Percentiles rank a stretch among this genome's conserved stretches.
Conservation (phyloP, 2,329 filamentous ascomycete species). For the Cytospora paraplurivora region DNA sequence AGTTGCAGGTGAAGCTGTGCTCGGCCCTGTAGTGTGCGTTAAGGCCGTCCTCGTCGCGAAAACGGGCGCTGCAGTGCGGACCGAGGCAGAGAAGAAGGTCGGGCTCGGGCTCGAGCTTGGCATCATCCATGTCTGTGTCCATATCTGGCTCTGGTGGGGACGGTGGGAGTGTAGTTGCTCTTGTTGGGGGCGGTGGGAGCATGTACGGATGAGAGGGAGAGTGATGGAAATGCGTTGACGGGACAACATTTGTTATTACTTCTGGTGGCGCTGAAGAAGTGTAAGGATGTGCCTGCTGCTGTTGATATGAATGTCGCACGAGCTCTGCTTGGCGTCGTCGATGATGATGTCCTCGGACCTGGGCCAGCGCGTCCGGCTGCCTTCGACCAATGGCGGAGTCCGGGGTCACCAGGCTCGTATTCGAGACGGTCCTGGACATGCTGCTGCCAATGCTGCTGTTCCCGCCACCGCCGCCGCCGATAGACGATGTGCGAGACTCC, state of each 20-base stretch:
- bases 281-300: background rate
- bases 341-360: background rate
- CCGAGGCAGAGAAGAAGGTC: slow-evolving; percentile 22
- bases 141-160: background rate
- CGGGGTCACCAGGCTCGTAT: slow-evolving; percentile 5
- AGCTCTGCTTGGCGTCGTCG: slow-evolving; percentile 1
- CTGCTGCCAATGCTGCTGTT: slow-evolving; percentile 17
- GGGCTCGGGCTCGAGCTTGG: background rate
- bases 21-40: slow-evolving; percentile 32
- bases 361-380: background rate
- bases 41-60: slow-evolving; percentile 16
- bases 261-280: background rate
- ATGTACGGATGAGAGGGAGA: background rate
- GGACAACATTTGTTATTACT: background rate
- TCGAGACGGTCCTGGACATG: slow-evolving; percentile 20
- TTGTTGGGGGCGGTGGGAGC: background rate
- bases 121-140: too few species aligned
- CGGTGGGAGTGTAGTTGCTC: background rate
- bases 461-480: slow-evolving; percentile 16
- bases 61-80: slow-evolving; percentile 22
- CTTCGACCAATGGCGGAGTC: slow-evolving; percentile 3
- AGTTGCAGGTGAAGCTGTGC: slow-evolving; percentile 43
- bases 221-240: background rate
- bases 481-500: slow-evolving; percentile 13
- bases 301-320: background rate